Evolutionary conservation across 1,284 basidiomycete genomes (phyloP), one percentile per base, ranked within the genome.

Genomic region (Fomitiporia mediterranea): DNA sequence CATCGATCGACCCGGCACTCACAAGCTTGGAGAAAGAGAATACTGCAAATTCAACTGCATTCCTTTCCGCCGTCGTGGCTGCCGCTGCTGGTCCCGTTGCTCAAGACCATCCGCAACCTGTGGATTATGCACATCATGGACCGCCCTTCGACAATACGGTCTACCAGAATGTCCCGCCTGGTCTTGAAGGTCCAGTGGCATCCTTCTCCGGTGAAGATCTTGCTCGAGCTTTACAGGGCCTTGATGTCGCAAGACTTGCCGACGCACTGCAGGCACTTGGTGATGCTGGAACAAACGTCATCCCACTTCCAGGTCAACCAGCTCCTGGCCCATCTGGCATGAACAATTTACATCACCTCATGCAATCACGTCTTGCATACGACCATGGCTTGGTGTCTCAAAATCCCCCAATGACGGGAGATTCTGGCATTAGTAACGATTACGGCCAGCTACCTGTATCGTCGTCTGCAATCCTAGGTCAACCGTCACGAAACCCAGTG

Each of bases 211-310:
- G 53, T 64, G 88, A 90, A 56, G 84, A 89, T 53, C 77, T 90
- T 42, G 69, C 89, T 43, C 83, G 82, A 39, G 81, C 80, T 15
- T 67, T 90, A 49, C 86, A 89, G 64, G 79, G 83, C 53, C 72
- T 89, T 60, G 88, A 90, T 62, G 72, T 89, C 50, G 74, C 81
- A 49, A 87, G 84, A 68, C 78, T 90, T 56, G 79, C 84, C 0
- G 77, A 74, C 47, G 82, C 82, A 15, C 71, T 89, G 53, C 83
- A 80, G 66, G 77, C 79, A 4, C 70, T 88, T 0, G 79, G 80
- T 5, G 84, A 84, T 35, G 78, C 79, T 11, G 76, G 79, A 1
- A 70, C 72, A 15, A 71, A 15, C 9, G 23, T 19, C 6, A 49
- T 55, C 44, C 54, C 47, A 37, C 37, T 49, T 49, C 54, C 47